Evolutionary conservation across 1,284 basidiomycete genomes (phyloP).

Genomic region (Apiotrichum montevideense): DNA sequence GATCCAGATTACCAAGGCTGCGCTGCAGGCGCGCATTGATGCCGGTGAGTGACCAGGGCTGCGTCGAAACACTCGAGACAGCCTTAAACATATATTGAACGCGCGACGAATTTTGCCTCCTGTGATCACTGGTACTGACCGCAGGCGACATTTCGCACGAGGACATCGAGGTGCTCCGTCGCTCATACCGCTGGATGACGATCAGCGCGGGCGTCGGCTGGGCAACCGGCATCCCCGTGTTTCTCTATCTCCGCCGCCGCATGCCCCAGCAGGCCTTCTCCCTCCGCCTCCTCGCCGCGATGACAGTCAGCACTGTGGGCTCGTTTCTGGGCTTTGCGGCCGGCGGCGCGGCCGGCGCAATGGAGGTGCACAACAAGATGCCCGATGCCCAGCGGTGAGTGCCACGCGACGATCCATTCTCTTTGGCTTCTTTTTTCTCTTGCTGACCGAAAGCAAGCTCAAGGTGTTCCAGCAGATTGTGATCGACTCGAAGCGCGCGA

Average conservation of each 20-base stretch:
- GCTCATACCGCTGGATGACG: slow-evolving; percentile 28
- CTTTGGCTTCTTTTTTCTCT: too few species aligned
- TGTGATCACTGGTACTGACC: background rate
- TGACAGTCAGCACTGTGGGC: slow-evolving; percentile 17
- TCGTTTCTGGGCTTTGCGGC: slow-evolving; percentile 33
- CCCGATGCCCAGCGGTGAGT: slow-evolving; percentile 29
- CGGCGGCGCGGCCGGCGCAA: slow-evolving; percentile 27
- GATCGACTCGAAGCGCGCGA: slow-evolving; percentile 20
- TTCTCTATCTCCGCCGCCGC: slow-evolving; percentile 12
- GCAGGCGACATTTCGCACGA: slow-evolving; percentile 31
- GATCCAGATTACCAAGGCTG: slow-evolving; percentile 24
- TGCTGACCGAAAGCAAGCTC: slow-evolving; percentile 27
- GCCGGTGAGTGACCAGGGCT: slow-evolving; percentile 18
- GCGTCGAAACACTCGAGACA: background rate
- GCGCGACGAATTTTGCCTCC: too few species aligned
- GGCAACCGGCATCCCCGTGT: slow-evolving; percentile 20
- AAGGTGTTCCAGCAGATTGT: slow-evolving; percentile 34
- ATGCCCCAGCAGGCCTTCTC: background rate
- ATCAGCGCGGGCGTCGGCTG: slow-evolving; percentile 16
- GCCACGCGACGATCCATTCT: background rate
- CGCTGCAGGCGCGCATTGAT: slow-evolving; percentile 23
- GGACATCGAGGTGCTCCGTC: slow-evolving; percentile 33
- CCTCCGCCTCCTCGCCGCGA: slow-evolving; percentile 4
- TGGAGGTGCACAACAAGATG: slow-evolving; percentile 33
- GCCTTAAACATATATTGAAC: background rate